Conservation (phyloP, 441 rosid genomes). For the Bocquillonia castaneifolia region DNA sequence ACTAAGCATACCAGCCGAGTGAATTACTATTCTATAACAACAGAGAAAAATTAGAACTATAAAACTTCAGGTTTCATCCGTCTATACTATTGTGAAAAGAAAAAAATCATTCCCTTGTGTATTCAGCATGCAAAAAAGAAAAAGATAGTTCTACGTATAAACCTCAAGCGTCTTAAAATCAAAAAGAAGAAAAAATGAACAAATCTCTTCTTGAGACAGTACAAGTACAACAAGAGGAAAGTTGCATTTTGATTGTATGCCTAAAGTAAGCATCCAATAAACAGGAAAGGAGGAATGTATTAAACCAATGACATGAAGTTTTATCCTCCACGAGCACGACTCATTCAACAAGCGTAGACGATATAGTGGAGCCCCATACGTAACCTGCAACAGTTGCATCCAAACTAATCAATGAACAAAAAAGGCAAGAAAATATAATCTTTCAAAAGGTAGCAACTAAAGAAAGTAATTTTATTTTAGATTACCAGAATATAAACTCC, state of each 20-base stretch:
- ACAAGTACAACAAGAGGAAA: background rate
- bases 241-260: background rate
- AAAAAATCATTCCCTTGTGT: background rate
- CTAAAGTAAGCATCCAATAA: background rate
- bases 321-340: constrained; percentile 50
- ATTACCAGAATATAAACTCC: constrained; percentile 83
- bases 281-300: background rate
- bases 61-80: background rate
- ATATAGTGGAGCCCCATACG: constrained; percentile 76
- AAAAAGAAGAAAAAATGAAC: no score
- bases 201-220: no score
- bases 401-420: constrained; percentile 8
- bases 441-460: background rate
- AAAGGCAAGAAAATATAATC: constrained; percentile 7
- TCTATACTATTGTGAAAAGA: background rate
- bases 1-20: no score
- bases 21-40: no score
- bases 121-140: no score
- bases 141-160: no score
- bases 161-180: no score
- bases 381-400: constrained; percentile 43
- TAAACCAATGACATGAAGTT: constrained; percentile 78
- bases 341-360: constrained; percentile 56
- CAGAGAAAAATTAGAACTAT: background rate
- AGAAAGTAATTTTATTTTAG: constrained; percentile 24